phyloP scores from a whole-genome alignment of 768 basidiomycete species.

The Boletus barrowsii region DNA sequence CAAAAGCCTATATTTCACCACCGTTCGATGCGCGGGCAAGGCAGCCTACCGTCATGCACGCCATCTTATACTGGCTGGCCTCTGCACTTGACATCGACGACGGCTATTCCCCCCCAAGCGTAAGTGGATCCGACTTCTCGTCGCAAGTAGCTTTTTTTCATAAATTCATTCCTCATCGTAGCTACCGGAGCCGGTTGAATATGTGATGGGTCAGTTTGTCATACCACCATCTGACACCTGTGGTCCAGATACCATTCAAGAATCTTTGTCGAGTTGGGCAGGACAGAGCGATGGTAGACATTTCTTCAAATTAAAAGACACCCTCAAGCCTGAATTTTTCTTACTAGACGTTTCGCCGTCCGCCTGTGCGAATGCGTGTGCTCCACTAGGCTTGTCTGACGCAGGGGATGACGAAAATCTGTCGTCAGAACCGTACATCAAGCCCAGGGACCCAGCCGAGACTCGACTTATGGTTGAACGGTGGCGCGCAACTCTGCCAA shows the following conservation, averaged over 20 bases:
- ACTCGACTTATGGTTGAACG: constrained; percentile 30
- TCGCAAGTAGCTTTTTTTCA: not conserved
- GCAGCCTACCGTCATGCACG: constrained; percentile 51
- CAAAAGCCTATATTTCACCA: constrained; percentile 48
- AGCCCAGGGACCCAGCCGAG: constrained; percentile 21
- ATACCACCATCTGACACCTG: constrained; percentile 22
- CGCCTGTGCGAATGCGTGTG: constrained; percentile 12
- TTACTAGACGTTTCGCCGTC: constrained; percentile 24
- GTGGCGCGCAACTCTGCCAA: constrained; percentile 30
- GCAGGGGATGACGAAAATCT: constrained; percentile 11
- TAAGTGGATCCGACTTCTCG: constrained; percentile 6
- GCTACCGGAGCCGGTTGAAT: constrained; percentile 33
- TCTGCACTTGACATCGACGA: constrained; percentile 41
- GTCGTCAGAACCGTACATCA: constrained; percentile 15
- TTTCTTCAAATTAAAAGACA: not conserved
- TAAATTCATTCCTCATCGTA: not conserved
- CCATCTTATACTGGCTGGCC: constrained; percentile 53
- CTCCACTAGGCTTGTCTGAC: constrained; percentile 21
- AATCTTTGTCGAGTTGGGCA: constrained; percentile 33
- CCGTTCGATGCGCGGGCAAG: constrained; percentile 39
- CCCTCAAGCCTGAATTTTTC: not conserved
- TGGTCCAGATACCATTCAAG: constrained; percentile 13
- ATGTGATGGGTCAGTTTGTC: constrained; percentile 28
- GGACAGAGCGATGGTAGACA: constrained; percentile 27
- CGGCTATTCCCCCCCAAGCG: constrained; percentile 27